These are phyloP conservation scores for Exophiala viscosa DNA, from an alignment of 2,329 filamentous ascomycete genomes.

Conservation along the genomic window DNA sequence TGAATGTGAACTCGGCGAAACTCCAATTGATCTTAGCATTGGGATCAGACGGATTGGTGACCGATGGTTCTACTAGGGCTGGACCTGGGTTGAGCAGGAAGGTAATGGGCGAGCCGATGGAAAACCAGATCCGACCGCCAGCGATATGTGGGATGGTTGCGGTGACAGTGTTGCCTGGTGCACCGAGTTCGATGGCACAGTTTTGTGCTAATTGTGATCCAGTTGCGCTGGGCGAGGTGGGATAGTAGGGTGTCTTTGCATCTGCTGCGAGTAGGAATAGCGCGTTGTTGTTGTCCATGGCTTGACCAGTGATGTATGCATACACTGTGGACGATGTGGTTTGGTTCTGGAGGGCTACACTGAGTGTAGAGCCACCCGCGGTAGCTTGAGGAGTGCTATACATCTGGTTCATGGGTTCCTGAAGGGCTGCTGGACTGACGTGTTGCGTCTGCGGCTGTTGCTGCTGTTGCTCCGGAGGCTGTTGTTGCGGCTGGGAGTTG, in stretches of 20 bases:
- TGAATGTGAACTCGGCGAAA: slow-evolving; percentile 68
- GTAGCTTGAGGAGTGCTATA: too few relatives aligned
- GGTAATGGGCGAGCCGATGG: slow-evolving; percentile 55
- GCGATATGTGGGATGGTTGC: slow-evolving; percentile 67
- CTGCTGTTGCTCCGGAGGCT: slow-evolving; percentile 8
- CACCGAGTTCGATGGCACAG: slow-evolving; percentile 62
- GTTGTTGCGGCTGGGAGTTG: slow-evolving; percentile 7
- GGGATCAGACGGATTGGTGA: slow-evolving; percentile 61
- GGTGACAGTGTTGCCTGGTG: slow-evolving; percentile 56
- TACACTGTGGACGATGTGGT: slow-evolving; percentile 59
- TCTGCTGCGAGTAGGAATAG: slow-evolving; percentile 63
- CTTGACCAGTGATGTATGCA: slow-evolving; percentile 67
- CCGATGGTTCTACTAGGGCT: slow-evolving; percentile 69
- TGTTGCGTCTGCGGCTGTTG: slow-evolving; percentile 4
- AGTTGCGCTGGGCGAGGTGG: slow-evolving; percentile 53
- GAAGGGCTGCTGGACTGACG: not conserved
- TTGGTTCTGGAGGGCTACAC: slow-evolving; percentile 63
- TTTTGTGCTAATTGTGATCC: slow-evolving; percentile 43
- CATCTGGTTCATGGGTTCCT: not conserved
- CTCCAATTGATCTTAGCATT: slow-evolving; percentile 63
- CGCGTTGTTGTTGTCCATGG: slow-evolving; percentile 56
- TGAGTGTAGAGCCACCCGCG: slow-evolving; percentile 43
- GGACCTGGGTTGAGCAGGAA: slow-evolving; percentile 71
- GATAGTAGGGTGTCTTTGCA: slow-evolving; percentile 63
- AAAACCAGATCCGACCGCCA: slow-evolving; percentile 71